A percentile compares a stretch with the other conserved stretches of the same genome.
Evolutionary conservation across 2,329 filamentous ascomycete species (phyloP).

Genomic region (Curvularia sp.): DNA sequence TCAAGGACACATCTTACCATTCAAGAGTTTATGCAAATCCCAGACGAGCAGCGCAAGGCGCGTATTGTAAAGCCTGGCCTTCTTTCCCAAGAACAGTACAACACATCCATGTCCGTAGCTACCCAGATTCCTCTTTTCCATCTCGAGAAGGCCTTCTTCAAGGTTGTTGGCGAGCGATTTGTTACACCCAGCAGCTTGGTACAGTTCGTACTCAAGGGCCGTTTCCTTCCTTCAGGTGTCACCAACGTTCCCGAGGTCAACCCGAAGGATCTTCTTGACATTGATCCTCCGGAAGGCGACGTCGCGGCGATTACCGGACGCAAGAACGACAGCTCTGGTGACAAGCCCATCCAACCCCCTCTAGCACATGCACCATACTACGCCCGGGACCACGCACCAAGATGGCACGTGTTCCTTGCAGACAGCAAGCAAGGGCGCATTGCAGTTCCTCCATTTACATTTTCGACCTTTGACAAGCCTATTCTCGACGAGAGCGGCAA

Average conservation of each 20-base stretch:
- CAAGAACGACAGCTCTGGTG: conserved; percentile 70
- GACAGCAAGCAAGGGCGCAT: conserved; percentile 96
- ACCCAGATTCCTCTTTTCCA: conserved; percentile 83
- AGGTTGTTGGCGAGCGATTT: conserved; percentile 91
- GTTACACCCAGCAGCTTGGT: conserved; percentile 93
- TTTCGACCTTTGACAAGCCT: conserved; percentile 88
- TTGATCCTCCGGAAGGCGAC: conserved; percentile 92
- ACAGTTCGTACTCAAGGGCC: conserved; percentile 92
- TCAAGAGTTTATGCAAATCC: conserved; percentile 86
- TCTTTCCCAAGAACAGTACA: conserved; percentile 78
- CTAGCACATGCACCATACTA: conserved; percentile 92
- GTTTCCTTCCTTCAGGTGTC: conserved; percentile 87
- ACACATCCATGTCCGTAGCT: conserved; percentile 76
- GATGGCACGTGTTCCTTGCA: conserved; percentile 93
- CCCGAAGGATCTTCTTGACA: conserved; percentile 82
- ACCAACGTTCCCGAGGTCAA: conserved; percentile 76
- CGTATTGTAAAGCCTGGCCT: conserved; percentile 74
- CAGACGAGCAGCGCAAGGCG: conserved; percentile 75
- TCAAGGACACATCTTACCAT: conserved; percentile 72
- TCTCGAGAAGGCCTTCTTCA: conserved; percentile 95
- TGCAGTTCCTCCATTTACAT: conserved; percentile 95
- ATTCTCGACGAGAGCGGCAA: conserved; percentile 80
- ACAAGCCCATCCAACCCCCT: conserved; percentile 74
- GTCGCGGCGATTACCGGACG: conserved; percentile 83
- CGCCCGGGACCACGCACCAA: conserved; percentile 84